Evolutionary conservation across 129 eudicot genomes (phyloP).

Genomic region (Arctium lappa): DNA sequence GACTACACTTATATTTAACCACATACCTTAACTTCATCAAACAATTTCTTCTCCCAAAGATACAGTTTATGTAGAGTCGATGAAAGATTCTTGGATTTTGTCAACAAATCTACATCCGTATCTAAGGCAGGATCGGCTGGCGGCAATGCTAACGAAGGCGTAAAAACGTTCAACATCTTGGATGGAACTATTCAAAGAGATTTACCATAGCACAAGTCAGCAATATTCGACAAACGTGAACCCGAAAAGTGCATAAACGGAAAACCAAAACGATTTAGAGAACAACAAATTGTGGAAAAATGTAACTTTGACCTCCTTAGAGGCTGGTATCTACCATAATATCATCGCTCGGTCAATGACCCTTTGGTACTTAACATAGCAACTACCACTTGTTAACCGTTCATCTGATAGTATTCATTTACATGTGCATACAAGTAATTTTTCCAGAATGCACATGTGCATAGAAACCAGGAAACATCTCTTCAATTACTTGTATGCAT

Average conservation of each 20-base stretch:
- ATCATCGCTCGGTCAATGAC: too few relatives aligned
- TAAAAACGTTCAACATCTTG: constrained; percentile 65
- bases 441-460: too few relatives aligned
- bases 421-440: background rate
- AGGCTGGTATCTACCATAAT: too few relatives aligned
- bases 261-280: background rate
- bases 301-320: background rate
- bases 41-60: constrained; percentile 96
- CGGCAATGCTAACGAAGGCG: constrained; percentile 49
- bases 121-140: constrained; percentile 47
- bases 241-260: background rate
- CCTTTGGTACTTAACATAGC: too few relatives aligned
- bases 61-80: constrained; percentile 76
- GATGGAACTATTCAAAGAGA: constrained; percentile 57
- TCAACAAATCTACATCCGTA: constrained; percentile 44
- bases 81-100: constrained; percentile 68
- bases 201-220: background rate
- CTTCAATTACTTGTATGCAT: background rate
- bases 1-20: background rate
- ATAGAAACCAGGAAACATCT: too few relatives aligned
- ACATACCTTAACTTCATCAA: constrained; percentile 84
- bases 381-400: background rate
- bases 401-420: background rate
- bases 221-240: background rate
- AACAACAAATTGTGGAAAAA: background rate